These are phyloP conservation scores for Clathrospora elynae DNA, from an alignment of 2,329 filamentous ascomycete species.

Conservation along the genomic window DNA sequence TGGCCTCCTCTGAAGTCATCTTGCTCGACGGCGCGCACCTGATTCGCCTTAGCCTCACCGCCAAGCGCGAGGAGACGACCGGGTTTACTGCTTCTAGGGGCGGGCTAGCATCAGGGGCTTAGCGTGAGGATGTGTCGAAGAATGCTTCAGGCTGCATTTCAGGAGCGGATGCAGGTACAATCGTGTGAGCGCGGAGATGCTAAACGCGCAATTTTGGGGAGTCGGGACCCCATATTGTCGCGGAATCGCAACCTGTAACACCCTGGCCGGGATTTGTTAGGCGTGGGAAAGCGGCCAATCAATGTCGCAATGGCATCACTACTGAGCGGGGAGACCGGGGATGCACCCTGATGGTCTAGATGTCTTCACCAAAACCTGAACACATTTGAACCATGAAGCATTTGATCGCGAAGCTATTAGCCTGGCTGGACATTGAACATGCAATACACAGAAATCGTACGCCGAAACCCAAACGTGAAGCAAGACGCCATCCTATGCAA, in stretches of 20 bases:
- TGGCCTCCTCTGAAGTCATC: conserved; percentile 28
- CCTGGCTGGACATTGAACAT: too few species aligned
- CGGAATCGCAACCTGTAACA: conserved; percentile 18
- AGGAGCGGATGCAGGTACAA: conserved; percentile 23
- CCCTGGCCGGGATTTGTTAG: conserved; percentile 1
- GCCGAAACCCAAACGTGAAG: too few species aligned
- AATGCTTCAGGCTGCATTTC: conserved; percentile 19
- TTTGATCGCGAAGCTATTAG: too few species aligned
- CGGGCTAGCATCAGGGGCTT: conserved; percentile 26
- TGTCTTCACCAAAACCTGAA: too few species aligned
- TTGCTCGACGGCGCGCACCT: conserved; percentile 21
- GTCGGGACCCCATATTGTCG: conserved; percentile 16
- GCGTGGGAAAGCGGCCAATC: conserved; percentile 15
- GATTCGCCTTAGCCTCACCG: conserved; percentile 21
- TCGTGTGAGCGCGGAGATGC: too few species aligned
- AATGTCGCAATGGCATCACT: too few species aligned
- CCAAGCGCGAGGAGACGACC: conserved; percentile 9
- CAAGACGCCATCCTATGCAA: conserved; percentile 19
- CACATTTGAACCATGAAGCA: too few species aligned
- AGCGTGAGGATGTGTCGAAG: conserved; percentile 21
- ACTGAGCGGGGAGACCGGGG: too few species aligned
- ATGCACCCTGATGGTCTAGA: too few species aligned
- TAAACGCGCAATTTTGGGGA: too few species aligned
- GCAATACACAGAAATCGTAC: too few species aligned
- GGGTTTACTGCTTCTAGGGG: conserved; percentile 13